phyloP scores from a whole-genome alignment of 106 monocot species.

The Dendrobium catenatum region DNA sequence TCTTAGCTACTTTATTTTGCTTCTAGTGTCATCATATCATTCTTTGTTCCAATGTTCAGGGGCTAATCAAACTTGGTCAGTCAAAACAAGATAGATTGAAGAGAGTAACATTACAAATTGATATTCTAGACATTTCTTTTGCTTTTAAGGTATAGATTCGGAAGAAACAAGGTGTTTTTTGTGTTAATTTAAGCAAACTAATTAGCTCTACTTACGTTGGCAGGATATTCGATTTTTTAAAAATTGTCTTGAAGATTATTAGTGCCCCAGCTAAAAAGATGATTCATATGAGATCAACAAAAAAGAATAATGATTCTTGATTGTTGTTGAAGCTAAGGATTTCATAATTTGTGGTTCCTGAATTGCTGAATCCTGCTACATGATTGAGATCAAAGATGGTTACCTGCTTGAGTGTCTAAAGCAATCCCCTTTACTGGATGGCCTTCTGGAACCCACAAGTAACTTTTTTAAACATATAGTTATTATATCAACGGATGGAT shows the following conservation, averaged over 20 bases:
- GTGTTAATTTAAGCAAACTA: background rate
- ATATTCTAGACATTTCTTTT: conserved; percentile 65
- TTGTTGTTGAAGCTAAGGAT: too few species aligned
- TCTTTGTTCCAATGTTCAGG: conserved; percentile 29
- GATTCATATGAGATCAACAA: background rate
- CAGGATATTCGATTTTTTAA: conserved; percentile 50
- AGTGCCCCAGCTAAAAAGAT: background rate
- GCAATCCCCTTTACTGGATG: too few species aligned
- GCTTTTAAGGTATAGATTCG: conserved; percentile 62
- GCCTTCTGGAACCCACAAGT: too few species aligned
- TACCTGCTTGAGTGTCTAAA: too few species aligned
- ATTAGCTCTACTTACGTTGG: background rate
- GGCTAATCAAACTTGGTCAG: conserved; percentile 62
- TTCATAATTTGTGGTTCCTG: too few species aligned
- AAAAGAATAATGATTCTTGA: too few species aligned
- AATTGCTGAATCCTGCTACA: too few species aligned
- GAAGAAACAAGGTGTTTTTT: background rate
- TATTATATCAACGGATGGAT: too few species aligned
- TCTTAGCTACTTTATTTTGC: background rate
- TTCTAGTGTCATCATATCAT: background rate
- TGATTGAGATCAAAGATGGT: too few species aligned
- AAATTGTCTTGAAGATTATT: conserved; percentile 19
- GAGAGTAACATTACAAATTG: conserved; percentile 50
- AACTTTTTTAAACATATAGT: too few species aligned
- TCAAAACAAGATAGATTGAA: conserved; percentile 54